Base-by-base conservation (phyloP, 345 rosid species). In the Linum trigynum region DNA sequence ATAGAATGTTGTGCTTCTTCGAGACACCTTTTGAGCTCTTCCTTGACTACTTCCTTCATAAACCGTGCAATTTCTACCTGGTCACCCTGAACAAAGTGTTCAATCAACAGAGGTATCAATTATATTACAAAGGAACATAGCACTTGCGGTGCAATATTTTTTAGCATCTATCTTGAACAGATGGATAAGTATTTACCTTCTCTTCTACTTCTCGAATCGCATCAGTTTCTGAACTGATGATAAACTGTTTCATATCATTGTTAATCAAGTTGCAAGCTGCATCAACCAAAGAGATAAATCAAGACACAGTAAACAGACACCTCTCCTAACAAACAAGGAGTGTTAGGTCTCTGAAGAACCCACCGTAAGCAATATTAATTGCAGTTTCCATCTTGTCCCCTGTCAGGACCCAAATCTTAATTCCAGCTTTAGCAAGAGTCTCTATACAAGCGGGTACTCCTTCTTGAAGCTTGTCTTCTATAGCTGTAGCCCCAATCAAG, bases 301-400 rank as follows among this genome's bases (percentile, higher is more conserved):
- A 67, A 67, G 53, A 9, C 57, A 57, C 62, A 41, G 39, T 38
- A 43, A 65, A 71, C 43, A 57, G 64, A 62, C 50, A 65, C 37
- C 51, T 37, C 67, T 63, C 12, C 41, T 45, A n/a, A 63, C 42
- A 56, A 43, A 42, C 55, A 59, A 7, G 16, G 51, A 36, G 36
- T 50, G 63, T 36, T 39, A 55, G 55, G 62, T 35, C 23, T 11
- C 57, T 39, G 35, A 60, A 61, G 40, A 63, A 77, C 79, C 74
- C 74, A 89, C 99, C 96, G 77, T 95, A 95, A 15, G 96, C 99
- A 70, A 95, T 95, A 83, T 95, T 95, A 61, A 91, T 91, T 61
- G 99, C 99, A 5, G 99, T 95, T 88, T 91, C 99, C 91, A 95
- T 76, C 81, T 95, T 91, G 79, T 95, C 99, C 69, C 99, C 99